Evolutionary conservation across 768 basidiomycete genomes (phyloP).

Genomic region (Leccinum imitatum): DNA sequence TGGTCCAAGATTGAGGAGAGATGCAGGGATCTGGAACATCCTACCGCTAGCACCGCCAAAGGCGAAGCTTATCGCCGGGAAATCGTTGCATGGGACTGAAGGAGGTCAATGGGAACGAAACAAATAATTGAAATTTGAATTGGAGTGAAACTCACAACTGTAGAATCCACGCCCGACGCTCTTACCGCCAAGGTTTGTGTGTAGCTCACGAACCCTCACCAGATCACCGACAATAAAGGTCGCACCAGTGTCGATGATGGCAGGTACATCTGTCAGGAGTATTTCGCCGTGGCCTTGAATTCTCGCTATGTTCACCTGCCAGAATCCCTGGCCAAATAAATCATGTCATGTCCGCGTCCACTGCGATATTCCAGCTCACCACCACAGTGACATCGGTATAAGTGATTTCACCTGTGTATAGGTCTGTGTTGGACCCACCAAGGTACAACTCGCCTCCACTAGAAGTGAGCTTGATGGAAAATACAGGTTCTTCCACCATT

Average conservation of each 20-base stretch:
- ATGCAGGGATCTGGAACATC: neutral
- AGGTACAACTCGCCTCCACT: neutral
- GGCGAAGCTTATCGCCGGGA: neutral
- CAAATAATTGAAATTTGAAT: neutral
- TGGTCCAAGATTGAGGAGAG: neutral
- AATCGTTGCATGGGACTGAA: neutral
- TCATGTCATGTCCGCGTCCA: no score
- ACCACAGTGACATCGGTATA: neutral
- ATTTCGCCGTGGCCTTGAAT: neutral
- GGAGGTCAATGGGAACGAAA: neutral
- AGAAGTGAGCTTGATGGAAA: neutral
- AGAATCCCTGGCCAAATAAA: neutral
- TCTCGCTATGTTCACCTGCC: neutral
- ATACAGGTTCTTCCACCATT: neutral
- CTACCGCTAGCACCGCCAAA: neutral
- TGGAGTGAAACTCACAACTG: neutral
- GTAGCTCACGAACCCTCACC: neutral
- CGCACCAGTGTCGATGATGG: neutral
- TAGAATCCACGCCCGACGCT: neutral
- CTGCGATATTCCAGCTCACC: neutral
- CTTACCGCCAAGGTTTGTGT: neutral
- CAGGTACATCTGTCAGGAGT: neutral
- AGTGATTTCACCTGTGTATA: neutral
- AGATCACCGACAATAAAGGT: neutral
- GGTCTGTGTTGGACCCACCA: neutral